Evolutionary conservation across 1,284 basidiomycete species (phyloP).

Genomic region (Sparassis latifolia): DNA sequence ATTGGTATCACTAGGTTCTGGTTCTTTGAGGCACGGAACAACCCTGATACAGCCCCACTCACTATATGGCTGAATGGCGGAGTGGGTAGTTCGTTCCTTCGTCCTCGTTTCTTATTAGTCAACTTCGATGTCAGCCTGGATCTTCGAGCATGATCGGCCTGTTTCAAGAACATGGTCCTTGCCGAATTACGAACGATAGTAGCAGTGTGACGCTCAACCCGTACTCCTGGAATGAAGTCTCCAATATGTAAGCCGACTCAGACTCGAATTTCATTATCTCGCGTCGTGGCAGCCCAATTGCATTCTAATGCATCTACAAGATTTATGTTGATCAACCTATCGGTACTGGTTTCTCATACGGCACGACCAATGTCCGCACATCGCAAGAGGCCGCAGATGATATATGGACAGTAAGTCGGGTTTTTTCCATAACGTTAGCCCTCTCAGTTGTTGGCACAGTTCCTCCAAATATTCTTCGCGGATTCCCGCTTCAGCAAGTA

Average conservation of each 20-base stretch:
- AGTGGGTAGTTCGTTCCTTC: conserved; percentile 28
- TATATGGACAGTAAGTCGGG: conserved; percentile 38
- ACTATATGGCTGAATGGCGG: conserved; percentile 64
- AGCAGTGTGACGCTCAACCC: conserved; percentile 47
- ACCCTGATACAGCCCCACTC: conserved; percentile 49
- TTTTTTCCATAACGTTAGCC: too few species aligned
- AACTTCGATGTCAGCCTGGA: conserved; percentile 38
- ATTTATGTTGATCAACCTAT: conserved; percentile 58
- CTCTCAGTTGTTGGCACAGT: conserved; percentile 18
- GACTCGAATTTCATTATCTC: neutral
- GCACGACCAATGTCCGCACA: conserved; percentile 40
- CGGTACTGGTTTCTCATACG: conserved; percentile 57
- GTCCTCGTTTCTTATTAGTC: neutral
- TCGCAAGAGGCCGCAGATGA: conserved; percentile 49
- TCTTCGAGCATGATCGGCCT: conserved; percentile 64
- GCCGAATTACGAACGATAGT: conserved; percentile 54
- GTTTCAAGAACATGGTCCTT: conserved; percentile 61
- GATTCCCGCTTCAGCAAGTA: conserved; percentile 52
- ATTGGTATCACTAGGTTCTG: conserved; percentile 43
- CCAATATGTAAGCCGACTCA: conserved; percentile 37
- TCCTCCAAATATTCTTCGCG: conserved; percentile 62
- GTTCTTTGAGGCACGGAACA: conserved; percentile 60
- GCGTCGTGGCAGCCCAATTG: neutral
- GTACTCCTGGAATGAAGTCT: conserved; percentile 58
- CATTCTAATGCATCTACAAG: conserved; percentile 9